A percentile compares a stretch with the other conserved stretches of the same genome.
Evolutionary conservation across 148 eudicot genomes (phyloP).

Genomic region (Fallopia convolvulus): DNA sequence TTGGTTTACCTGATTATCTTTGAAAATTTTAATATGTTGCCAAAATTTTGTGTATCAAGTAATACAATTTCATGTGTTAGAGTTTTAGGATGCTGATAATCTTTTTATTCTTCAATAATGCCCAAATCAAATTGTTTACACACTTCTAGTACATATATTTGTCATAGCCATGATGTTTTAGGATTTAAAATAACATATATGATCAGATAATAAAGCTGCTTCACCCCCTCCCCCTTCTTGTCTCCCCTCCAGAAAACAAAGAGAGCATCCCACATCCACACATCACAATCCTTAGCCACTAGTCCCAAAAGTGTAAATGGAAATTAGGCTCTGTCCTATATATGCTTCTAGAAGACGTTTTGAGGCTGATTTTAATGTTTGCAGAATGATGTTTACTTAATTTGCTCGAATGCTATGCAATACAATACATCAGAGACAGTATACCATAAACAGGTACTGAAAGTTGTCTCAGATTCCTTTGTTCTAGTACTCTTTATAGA

Average conservation of each 20-base stretch:
- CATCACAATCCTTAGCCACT: background rate
- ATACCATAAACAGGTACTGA: constrained; percentile 71
- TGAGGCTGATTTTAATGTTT: constrained; percentile 19
- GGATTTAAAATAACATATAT: background rate
- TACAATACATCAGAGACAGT: constrained; percentile 86
- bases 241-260: background rate
- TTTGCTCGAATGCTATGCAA: constrained; percentile 90
- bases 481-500: background rate
- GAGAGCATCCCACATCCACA: background rate
- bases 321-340: background rate
- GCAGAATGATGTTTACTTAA: constrained; percentile 83
- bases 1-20: background rate
- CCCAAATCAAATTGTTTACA: background rate
- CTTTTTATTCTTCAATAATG: background rate
- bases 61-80: background rate
- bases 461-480: background rate
- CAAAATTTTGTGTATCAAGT: background rate
- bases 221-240: background rate
- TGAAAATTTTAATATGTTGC: background rate
- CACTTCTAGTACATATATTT: background rate
- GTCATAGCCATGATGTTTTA: background rate
- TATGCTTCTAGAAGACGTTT: background rate
- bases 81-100: background rate
- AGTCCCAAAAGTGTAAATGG: background rate
- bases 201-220: background rate